phyloP scores from a whole-genome alignment of 2,329 filamentous ascomycete species.

The Colletotrichum melonis region DNA sequence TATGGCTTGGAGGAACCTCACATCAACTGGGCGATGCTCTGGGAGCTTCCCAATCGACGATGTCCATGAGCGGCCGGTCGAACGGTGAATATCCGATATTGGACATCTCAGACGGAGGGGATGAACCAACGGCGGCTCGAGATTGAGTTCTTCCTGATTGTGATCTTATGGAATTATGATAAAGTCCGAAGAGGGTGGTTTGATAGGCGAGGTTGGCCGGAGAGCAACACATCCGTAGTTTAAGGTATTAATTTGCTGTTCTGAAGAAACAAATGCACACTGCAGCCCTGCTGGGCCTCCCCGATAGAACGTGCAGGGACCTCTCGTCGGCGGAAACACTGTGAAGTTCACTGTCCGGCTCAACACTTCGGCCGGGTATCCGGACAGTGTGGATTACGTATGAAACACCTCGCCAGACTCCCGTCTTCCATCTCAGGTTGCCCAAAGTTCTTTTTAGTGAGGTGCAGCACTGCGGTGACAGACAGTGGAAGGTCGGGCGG shows the following conservation, averaged over 20 bases:
- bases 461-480: neutral
- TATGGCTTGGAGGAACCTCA: slow-evolving; percentile 22
- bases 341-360: neutral
- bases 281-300: neutral
- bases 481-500: neutral
- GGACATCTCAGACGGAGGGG: no score
- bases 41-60: slow-evolving; percentile 27
- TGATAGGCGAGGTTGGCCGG: slow-evolving; percentile 9
- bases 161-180: neutral
- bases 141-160: neutral
- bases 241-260: neutral
- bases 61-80: neutral
- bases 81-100: neutral
- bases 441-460: neutral
- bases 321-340: neutral
- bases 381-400: neutral
- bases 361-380: neutral
- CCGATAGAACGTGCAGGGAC: neutral
- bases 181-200: neutral
- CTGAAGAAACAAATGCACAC: neutral
- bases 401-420: neutral
- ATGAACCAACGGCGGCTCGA: neutral
- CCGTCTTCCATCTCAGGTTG: neutral
- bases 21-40: slow-evolving; percentile 35
- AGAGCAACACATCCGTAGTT: neutral